These are phyloP conservation scores for Keithomyces neogunnii DNA, from an alignment of 2,329 filamentous ascomycete species.

Conservation along the genomic window DNA sequence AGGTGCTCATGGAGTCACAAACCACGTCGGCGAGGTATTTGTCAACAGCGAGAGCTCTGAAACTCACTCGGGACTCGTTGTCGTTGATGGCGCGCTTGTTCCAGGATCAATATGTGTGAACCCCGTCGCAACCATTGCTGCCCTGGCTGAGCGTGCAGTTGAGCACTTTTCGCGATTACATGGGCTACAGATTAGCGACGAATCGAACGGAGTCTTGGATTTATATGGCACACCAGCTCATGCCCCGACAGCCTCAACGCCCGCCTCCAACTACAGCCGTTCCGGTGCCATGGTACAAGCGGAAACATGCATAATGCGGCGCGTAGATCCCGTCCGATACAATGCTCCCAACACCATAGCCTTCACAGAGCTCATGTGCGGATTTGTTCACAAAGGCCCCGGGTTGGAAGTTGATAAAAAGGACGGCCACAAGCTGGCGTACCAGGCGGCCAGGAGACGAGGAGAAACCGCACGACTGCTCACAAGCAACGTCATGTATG, in stretches of 20 bases:
- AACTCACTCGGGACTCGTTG: slow-evolving; percentile 48
- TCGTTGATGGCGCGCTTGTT: slow-evolving; percentile 53
- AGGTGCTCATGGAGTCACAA: slow-evolving; percentile 47
- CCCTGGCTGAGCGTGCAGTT: slow-evolving; percentile 56
- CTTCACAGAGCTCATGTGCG: slow-evolving; percentile 58
- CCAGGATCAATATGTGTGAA: slow-evolving; percentile 57
- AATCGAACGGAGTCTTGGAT: slow-evolving; percentile 40
- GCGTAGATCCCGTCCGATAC: background rate
- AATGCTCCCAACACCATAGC: slow-evolving; percentile 26
- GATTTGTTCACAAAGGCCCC: slow-evolving; percentile 43
- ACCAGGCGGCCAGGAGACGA: slow-evolving; percentile 41
- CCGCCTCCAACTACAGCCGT: no score
- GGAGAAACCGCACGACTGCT: slow-evolving; percentile 51
- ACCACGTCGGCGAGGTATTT: slow-evolving; percentile 54
- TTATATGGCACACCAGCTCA: slow-evolving; percentile 44
- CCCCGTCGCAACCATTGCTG: slow-evolving; percentile 61
- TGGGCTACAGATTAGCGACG: slow-evolving; percentile 34
- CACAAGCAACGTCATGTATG: background rate
- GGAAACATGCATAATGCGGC: background rate
- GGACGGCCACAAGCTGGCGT: slow-evolving; percentile 45
- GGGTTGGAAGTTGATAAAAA: slow-evolving; percentile 33
- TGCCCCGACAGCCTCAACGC: slow-evolving; percentile 15
- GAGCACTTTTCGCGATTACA: slow-evolving; percentile 36
- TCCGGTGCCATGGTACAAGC: background rate
- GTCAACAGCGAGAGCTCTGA: slow-evolving; percentile 37